Conservation (phyloP, 495 filamentous ascomycete genomes). For the Aspergillus kassunensis region DNA sequence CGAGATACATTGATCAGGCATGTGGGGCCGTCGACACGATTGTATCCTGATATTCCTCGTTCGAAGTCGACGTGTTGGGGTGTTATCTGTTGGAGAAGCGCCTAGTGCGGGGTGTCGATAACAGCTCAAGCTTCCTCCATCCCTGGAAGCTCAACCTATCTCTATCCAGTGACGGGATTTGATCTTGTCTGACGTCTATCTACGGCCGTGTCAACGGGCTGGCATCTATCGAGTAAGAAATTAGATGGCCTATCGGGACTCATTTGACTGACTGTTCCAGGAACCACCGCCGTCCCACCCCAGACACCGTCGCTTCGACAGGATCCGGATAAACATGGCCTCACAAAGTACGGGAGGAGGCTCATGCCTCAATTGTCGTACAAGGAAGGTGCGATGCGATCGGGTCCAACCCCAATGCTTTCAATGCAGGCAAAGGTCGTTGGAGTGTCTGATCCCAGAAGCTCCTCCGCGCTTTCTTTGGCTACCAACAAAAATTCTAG, state of each 20-base stretch:
- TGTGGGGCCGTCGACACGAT: conserved; percentile 7
- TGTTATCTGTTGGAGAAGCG: background rate
- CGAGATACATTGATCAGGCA: background rate
- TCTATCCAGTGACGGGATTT: conserved; percentile 7
- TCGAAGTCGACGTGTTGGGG: no score
- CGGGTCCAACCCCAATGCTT: conserved; percentile 5
- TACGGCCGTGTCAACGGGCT: no score
- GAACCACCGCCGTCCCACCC: background rate
- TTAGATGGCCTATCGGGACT: background rate
- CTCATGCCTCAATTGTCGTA: conserved; percentile 6
- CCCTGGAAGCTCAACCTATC: conserved; percentile 1
- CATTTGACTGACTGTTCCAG: background rate
- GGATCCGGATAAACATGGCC: background rate
- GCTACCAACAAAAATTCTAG: background rate
- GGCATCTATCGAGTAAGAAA: no score
- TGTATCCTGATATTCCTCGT: no score
- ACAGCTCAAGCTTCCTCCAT: background rate
- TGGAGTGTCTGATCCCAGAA: conserved; percentile 3
- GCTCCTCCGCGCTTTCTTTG: conserved; percentile 7
- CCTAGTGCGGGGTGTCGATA: conserved; percentile 2
- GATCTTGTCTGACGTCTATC: no score
- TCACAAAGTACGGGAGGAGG: background rate
- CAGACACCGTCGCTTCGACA: background rate
- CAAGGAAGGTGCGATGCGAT: conserved; percentile 11
- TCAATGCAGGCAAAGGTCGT: background rate